Base-by-base conservation (phyloP, 768 basidiomycete genomes). In the Pilatotrama ljubarskyi region DNA sequence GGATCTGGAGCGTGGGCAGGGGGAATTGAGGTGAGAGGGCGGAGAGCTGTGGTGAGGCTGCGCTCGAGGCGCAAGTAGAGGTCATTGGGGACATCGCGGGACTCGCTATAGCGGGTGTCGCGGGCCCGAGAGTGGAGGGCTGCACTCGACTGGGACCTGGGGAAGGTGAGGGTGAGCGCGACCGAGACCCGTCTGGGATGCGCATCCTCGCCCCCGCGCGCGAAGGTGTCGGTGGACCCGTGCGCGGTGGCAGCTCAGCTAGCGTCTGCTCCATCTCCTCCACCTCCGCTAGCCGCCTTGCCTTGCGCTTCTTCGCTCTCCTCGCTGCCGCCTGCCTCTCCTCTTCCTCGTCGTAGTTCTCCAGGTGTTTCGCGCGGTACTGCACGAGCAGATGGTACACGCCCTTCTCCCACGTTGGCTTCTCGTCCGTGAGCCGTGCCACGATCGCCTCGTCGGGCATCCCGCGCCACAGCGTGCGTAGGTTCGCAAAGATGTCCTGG, bases 361-460 rank as follows among this genome's bases (percentile, higher is more conserved):
- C 88, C 42, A 92, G 71, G 55, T 87, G 85, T 64, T 81, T 84
- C 50, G 82, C 82, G 43, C 95, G 85, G 74, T 97, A 98, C 63
- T 85, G 85, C 55, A 88, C 79, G n/a, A 99, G 80, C 5, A 98
- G 76, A 69, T 91, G 87, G 73, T 99, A 99, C 48, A 98, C 91
- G 0, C 92, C 93, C 75, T 99, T 98, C 72, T 98, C 93, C 91
- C 93, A 95, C 26, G 90, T 95, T 51, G 85, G 85, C 55, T 87
- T 84, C 51, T 76, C 67, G 66, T 80, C 86, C 69, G 75, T 79
- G 67, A 99, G 77, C 53, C 83, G 86, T 49, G 82, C 79, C 49
- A 86, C 78, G 55, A 98, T 85, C 29, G 89, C 86, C 10, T 82
- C 81, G 54, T 95, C 92, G 2, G 85, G 75, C 1, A 85, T 83